phyloP scores from a whole-genome alignment of 2,329 filamentous ascomycete species.

The Chaetomium sp. region DNA sequence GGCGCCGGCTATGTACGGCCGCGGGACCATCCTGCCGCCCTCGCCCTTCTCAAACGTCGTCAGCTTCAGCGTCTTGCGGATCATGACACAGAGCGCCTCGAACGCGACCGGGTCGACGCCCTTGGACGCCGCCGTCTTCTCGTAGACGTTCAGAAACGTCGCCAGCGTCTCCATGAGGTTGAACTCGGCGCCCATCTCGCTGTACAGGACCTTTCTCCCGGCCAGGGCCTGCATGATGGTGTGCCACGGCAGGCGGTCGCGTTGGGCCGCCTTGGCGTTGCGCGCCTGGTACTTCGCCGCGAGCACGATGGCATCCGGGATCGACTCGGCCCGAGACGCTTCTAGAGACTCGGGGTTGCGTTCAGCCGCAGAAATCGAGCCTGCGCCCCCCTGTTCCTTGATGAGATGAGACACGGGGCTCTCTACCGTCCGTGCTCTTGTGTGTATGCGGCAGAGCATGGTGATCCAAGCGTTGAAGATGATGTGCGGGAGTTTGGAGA shows the following conservation, averaged over 20 bases:
- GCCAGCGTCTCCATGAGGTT: slow-evolving; percentile 39
- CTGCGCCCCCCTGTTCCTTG: not conserved
- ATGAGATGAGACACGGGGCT: not conserved
- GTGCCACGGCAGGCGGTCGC: slow-evolving; percentile 47
- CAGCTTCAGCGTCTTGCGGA: slow-evolving; percentile 38
- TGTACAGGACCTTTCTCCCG: slow-evolving; percentile 39
- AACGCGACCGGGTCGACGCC: slow-evolving; percentile 44
- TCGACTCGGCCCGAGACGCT: slow-evolving; percentile 9
- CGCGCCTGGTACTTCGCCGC: slow-evolving; percentile 34
- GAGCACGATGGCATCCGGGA: slow-evolving; percentile 43
- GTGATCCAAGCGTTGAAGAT: slow-evolving; percentile 55
- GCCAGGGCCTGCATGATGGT: slow-evolving; percentile 46
- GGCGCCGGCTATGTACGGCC: not conserved
- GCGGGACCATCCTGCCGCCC: slow-evolving; percentile 3
- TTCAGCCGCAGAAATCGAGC: not conserved
- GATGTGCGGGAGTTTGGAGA: slow-evolving; percentile 37
- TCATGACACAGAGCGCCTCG: slow-evolving; percentile 41
- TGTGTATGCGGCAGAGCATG: slow-evolving; percentile 47
- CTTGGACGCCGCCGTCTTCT: slow-evolving; percentile 36
- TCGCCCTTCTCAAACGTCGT: slow-evolving; percentile 11
- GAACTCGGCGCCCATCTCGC: slow-evolving; percentile 32
- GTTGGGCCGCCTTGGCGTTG: slow-evolving; percentile 2
- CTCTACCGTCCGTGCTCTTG: not conserved
- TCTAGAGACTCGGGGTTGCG: not conserved
- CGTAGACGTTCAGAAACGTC: slow-evolving; percentile 40